Evolutionary conservation across 2,329 filamentous ascomycete genomes (phyloP).

Genomic region (Kalmusia sp.): DNA sequence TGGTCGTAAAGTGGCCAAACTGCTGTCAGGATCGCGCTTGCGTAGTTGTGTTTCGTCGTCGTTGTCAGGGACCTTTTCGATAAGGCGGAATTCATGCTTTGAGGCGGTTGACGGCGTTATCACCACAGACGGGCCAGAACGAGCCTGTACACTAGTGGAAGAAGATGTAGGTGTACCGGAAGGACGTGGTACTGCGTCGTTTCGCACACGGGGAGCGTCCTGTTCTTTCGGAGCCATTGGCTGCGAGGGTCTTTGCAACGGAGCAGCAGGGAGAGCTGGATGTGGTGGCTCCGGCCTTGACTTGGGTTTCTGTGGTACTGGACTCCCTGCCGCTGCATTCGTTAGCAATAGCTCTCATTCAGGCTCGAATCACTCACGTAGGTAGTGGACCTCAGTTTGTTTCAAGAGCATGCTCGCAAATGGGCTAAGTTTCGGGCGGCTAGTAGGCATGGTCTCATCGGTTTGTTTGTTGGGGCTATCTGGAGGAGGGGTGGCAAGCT

Average conservation of each 20-base stretch:
- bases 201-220: conserved; percentile 19
- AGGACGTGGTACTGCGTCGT: conserved; percentile 20
- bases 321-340: conserved; percentile 22
- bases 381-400: conserved; percentile 46
- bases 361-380: conserved; percentile 28
- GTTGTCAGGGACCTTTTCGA: conserved; percentile 45
- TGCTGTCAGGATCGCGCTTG: conserved; percentile 60
- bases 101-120: conserved; percentile 53
- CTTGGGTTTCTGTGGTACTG: conserved; percentile 18
- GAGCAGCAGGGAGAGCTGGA: conserved; percentile 20
- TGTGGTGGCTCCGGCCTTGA: conserved; percentile 15
- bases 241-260: conserved; percentile 17
- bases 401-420: conserved; percentile 64
- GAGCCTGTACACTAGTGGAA: conserved; percentile 22
- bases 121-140: conserved; percentile 53
- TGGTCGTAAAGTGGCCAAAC: conserved; percentile 66
- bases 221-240: conserved; percentile 15
- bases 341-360: conserved; percentile 16
- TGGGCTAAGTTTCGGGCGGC: conserved; percentile 50
- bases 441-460: conserved; percentile 28
- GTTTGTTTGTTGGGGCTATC: conserved; percentile 27
- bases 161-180: conserved; percentile 22
- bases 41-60: conserved; percentile 57
- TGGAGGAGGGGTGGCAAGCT: conserved; percentile 40
- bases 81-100: conserved; percentile 50